phyloP scores from a whole-genome alignment of 2,329 filamentous ascomycete genomes.

The Verticillium nonalfalfae region DNA sequence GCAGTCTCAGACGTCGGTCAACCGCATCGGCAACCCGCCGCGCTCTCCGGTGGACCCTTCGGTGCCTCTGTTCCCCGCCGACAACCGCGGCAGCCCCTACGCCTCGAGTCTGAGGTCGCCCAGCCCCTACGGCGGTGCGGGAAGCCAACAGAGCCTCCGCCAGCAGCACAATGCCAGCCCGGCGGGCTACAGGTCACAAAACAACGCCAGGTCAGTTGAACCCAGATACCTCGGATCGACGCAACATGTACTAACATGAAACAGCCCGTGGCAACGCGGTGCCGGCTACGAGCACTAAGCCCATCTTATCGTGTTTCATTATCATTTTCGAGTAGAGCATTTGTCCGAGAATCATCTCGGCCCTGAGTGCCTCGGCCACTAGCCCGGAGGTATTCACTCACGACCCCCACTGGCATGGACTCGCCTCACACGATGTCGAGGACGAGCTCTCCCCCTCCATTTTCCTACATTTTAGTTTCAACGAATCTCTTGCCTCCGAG shows the following conservation, averaged over 20 bases:
- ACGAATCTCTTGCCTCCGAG: not conserved
- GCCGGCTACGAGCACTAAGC: conserved; percentile 34
- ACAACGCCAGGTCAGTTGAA: conserved; percentile 28
- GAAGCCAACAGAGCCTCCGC: conserved; percentile 23
- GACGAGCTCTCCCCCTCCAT: not conserved
- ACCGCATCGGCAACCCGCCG: conserved; percentile 19
- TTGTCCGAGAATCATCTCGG: not conserved
- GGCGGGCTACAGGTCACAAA: conserved; percentile 26
- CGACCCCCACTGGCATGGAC: not conserved
- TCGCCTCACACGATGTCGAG: not conserved
- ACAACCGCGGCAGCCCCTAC: conserved; percentile 21
- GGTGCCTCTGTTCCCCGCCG: conserved; percentile 35
- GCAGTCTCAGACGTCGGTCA: conserved; percentile 15
- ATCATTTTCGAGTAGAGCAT: not conserved
- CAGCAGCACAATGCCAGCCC: conserved; percentile 25
- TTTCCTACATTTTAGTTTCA: not conserved
- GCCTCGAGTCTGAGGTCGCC: conserved; percentile 29
- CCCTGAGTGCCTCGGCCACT: not conserved
- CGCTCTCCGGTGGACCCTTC: conserved; percentile 34
- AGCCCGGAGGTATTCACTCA: not conserved
- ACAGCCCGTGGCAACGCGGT: conserved; percentile 38
- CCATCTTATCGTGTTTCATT: not conserved
- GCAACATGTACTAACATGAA: conserved; percentile 1
- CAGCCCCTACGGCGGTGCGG: conserved; percentile 24
- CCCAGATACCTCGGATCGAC: not conserved